Evolutionary conservation across 148 eudicot genomes (phyloP).

Genomic region (Tetragonia tetragonoides): DNA sequence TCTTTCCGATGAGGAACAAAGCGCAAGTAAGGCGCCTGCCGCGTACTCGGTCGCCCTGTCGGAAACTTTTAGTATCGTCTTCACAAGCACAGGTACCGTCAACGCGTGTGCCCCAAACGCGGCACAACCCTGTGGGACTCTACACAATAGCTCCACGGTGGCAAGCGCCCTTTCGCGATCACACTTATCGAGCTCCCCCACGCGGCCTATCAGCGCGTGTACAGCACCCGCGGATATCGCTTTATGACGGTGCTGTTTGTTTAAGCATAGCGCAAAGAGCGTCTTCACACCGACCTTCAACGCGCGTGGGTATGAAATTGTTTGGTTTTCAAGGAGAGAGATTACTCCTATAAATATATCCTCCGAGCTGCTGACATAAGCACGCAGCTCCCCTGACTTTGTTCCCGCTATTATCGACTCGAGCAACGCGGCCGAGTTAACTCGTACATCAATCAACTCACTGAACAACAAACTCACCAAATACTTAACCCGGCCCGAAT

Average conservation of each 20-base stretch:
- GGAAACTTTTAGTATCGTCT: constrained; percentile 53
- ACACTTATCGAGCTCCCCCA: constrained; percentile 64
- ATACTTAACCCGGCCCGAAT: constrained; percentile 35
- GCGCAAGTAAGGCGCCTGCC: constrained; percentile 64
- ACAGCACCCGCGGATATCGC: constrained; percentile 78
- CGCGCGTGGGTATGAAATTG: constrained; percentile 49
- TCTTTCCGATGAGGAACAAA: constrained; percentile 63
- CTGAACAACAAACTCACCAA: constrained; percentile 48
- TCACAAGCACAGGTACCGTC: constrained; percentile 62
- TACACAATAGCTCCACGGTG: constrained; percentile 69
- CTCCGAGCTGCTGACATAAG: constrained; percentile 39
- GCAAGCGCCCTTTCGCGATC: constrained; percentile 84
- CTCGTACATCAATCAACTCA: constrained; percentile 48
- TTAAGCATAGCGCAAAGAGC: constrained; percentile 66
- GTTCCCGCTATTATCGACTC: constrained; percentile 61
- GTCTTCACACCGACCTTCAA: constrained; percentile 65
- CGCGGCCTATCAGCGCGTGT: constrained; percentile 47
- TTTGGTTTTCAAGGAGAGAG: constrained; percentile 34
- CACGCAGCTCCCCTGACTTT: constrained; percentile 56
- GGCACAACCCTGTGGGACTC: constrained; percentile 62
- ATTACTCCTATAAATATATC: constrained; percentile 57
- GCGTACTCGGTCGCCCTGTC: constrained; percentile 90
- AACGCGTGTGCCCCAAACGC: constrained; percentile 67
- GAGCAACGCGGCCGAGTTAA: constrained; percentile 65
- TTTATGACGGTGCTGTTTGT: constrained; percentile 60